phyloP scores from a whole-genome alignment of 192 early-diverging fungal genomes.

The Pilaira anomala region DNA sequence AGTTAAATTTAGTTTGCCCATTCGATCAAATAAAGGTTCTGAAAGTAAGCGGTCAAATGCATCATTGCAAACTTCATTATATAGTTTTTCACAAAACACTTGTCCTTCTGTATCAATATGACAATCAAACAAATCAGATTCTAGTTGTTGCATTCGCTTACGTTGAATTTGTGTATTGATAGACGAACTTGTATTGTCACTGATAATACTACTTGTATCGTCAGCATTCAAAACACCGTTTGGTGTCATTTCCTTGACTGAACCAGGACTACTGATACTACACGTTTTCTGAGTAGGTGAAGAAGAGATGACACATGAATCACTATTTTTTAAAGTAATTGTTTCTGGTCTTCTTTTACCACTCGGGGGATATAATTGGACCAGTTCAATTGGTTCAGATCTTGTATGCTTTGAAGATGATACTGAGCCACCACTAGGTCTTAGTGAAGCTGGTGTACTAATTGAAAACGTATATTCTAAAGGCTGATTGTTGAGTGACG shows the following conservation, averaged over 20 bases:
- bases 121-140: constrained; percentile 10
- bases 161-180: not conserved
- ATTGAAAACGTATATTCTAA: constrained; percentile 30
- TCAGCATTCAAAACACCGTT: too few relatives aligned
- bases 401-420: not conserved
- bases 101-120: constrained; percentile 9
- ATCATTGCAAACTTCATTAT: constrained; percentile 8
- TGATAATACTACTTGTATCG: constrained; percentile 1
- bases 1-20: constrained; percentile 6
- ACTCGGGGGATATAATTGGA: constrained; percentile 15
- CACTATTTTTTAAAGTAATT: not conserved
- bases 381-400: constrained; percentile 10
- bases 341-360: constrained; percentile 1
- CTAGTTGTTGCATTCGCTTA: not conserved
- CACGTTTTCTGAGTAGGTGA: not conserved
- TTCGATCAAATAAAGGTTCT: constrained; percentile 10
- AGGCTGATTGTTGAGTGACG: constrained; percentile 2
- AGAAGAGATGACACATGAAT: not conserved
- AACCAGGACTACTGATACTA: not conserved
- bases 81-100: not conserved
- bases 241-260: too few relatives aligned
- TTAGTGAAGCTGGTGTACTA: constrained; percentile 25
- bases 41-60: constrained; percentile 6
- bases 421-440: not conserved
- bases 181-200: too few relatives aligned